A percentile compares a stretch with the other conserved stretches of the same genome.
Evolutionary conservation across 192 early-diverging fungal genomes (phyloP).

Genomic region (Gryganskiella cystojenkinii): DNA sequence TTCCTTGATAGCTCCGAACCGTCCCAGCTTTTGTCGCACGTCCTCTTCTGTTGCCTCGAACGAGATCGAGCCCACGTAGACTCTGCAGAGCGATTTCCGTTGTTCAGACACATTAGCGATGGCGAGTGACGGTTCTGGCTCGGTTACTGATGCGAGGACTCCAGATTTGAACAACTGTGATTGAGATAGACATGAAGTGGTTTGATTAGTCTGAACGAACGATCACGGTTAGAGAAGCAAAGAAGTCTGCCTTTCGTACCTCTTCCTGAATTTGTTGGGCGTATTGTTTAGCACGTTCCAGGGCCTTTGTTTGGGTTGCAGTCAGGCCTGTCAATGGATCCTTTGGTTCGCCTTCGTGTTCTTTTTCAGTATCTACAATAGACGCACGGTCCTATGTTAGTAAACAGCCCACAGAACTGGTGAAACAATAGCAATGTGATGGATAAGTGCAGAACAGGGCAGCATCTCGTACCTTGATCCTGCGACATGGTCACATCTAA

Average conservation of each 20-base stretch:
- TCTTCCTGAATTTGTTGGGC: conserved; percentile 40
- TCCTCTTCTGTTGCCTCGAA: conserved; percentile 87
- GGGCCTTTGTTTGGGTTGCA: conserved; percentile 10
- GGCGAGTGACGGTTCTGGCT: conserved; percentile 43
- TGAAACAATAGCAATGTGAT: too few species aligned
- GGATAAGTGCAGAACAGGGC: too few species aligned
- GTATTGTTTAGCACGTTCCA: conserved; percentile 37
- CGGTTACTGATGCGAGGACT: conserved; percentile 18
- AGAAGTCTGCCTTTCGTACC: not conserved
- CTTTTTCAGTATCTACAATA: not conserved
- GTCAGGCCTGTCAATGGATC: conserved; percentile 33
- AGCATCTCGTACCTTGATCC: not conserved
- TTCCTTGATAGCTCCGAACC: conserved; percentile 81
- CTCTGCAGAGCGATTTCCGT: conserved; percentile 52
- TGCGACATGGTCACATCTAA: not conserved
- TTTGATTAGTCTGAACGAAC: not conserved
- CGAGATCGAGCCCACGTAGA: conserved; percentile 89
- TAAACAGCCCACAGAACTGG: too few species aligned
- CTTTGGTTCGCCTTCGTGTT: not conserved
- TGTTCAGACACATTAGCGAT: conserved; percentile 37
- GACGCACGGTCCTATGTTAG: too few species aligned
- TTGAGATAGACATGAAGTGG: not conserved
- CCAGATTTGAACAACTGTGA: conserved; percentile 31
- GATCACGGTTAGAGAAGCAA: not conserved
- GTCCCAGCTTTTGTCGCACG: conserved; percentile 78